phyloP scores from a whole-genome alignment of 768 basidiomycete genomes.

The Suillus lakei region DNA sequence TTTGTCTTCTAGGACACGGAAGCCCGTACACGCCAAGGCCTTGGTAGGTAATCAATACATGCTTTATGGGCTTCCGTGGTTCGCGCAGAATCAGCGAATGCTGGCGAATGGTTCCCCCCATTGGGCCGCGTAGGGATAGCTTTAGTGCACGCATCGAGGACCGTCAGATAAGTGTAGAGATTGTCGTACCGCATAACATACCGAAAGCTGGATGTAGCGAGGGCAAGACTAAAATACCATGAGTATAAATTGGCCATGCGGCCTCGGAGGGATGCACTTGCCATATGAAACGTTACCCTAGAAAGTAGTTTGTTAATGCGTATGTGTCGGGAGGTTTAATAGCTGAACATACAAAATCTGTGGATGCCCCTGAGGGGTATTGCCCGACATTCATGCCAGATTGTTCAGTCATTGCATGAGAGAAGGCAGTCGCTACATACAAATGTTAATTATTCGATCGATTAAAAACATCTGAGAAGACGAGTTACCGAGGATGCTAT shows the following conservation, averaged over 20 bases:
- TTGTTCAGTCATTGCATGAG: slow-evolving; percentile 45
- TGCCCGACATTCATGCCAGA: slow-evolving; percentile 48
- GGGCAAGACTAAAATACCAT: slow-evolving; percentile 51
- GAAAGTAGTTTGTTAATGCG: slow-evolving; percentile 19
- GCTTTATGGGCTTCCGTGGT: slow-evolving; percentile 65
- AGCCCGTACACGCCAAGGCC: slow-evolving; percentile 64
- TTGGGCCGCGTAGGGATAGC: slow-evolving; percentile 73
- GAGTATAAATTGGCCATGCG: slow-evolving; percentile 19
- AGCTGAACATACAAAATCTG: slow-evolving; percentile 69
- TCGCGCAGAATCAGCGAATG: slow-evolving; percentile 63
- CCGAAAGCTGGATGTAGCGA: slow-evolving; percentile 68
- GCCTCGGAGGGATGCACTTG: slow-evolving; percentile 34
- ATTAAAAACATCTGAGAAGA: slow-evolving; percentile 5
- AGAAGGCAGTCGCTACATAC: slow-evolving; percentile 55
- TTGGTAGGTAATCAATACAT: slow-evolving; percentile 61
- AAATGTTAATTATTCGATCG: slow-evolving; percentile 10
- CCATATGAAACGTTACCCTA: slow-evolving; percentile 81
- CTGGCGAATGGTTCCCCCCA: slow-evolving; percentile 79
- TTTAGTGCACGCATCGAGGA: slow-evolving; percentile 28
- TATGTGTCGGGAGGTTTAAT: slow-evolving; percentile 4
- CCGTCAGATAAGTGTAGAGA: slow-evolving; percentile 32
- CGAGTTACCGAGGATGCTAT: slow-evolving; percentile 53
- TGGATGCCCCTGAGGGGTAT: slow-evolving; percentile 59
- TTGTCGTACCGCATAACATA: slow-evolving; percentile 32
- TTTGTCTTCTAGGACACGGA: slow-evolving; percentile 61